Base-by-base conservation (phyloP, 2,329 filamentous ascomycete species). In the Ophiobolus disseminans region DNA sequence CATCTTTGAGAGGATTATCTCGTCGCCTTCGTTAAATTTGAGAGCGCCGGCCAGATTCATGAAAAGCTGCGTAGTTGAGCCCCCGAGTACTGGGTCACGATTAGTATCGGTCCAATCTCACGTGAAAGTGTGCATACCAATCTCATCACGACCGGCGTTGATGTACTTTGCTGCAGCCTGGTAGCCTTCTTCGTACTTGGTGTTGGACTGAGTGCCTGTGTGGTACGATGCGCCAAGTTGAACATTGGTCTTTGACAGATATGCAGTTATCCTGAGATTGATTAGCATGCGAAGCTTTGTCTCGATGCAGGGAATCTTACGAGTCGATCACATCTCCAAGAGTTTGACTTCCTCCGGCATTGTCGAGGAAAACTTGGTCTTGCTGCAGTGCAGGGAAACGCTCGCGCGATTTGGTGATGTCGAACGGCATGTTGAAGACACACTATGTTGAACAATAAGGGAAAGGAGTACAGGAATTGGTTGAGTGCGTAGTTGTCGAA, bases 61-160 rank as follows among this genome's bases (percentile, higher is more conserved):
- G 60, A 91, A 83, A 8, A 91, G 80, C 65, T 91, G 88, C 0
- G 89, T 92, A 0, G 89, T 89, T 2, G 89, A 90, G 0, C 86
- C 75, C 1, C 89, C 89, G 45, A 91, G 80, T 36, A 88, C 87
- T 85, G 14, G 2, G 21, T 7, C 11, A 9, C 3, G 1, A 13
- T 48, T 11, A 56, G 35, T 17, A 3, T 21, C 23, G 14, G 20
- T 4, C 7, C n/a, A n/a, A n/a, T n/a, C n/a, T n/a, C 14, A n/a
- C 3, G 5, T 37, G 7, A 20, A 14, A 14, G 21, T 2, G 13
- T 10, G 10, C 1, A 28, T 60, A 84, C 83, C 82, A 49, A 91
- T 85, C 64, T 91, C 87, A 36, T 86, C 82, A 1, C 77, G 73
- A 0, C 75, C 71, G 3, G 88, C 86, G 65, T 90, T 90, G 63